Evolutionary conservation across 2,329 filamentous ascomycete species (phyloP).

Genomic region (Pseudogymnoascus sp.): DNA sequence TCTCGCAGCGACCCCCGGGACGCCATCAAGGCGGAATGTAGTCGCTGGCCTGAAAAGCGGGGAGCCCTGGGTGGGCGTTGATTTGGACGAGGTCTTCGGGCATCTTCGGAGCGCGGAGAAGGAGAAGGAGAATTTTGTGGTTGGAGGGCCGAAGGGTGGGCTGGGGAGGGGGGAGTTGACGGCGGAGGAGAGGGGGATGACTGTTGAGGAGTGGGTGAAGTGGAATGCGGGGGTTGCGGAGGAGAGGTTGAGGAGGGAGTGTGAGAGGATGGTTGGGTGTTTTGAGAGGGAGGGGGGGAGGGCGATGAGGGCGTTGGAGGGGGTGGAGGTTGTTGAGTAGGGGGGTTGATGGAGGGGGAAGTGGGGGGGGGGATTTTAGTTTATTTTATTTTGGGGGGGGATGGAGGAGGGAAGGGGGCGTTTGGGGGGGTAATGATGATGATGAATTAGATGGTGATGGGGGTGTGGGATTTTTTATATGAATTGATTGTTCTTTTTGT

Average conservation of each 20-base stretch:
- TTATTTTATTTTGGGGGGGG: neutral
- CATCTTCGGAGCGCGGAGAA: constrained; percentile 32
- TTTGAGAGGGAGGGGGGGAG: constrained; percentile 78
- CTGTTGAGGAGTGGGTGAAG: constrained; percentile 85
- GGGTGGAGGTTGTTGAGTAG: constrained; percentile 37
- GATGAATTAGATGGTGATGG: neutral
- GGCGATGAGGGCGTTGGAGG: constrained; percentile 70
- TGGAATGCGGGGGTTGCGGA: constrained; percentile 75
- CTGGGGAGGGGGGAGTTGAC: constrained; percentile 52
- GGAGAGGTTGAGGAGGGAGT: constrained; percentile 67
- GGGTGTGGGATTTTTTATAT: neutral
- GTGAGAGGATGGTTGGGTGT: constrained; percentile 68
- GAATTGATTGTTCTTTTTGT: neutral
- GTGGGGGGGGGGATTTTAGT: neutral
- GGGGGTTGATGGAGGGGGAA: constrained; percentile 14
- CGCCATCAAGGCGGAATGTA: constrained; percentile 51
- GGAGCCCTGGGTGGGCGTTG: constrained; percentile 61
- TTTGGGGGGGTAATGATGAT: neutral
- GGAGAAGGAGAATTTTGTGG: constrained; percentile 32
- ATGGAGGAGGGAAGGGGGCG: neutral
- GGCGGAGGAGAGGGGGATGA: constrained; percentile 78
- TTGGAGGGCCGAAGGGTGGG: constrained; percentile 41
- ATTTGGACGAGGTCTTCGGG: constrained; percentile 63
- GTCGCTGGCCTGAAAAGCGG: constrained; percentile 48
- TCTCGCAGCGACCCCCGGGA: constrained; percentile 40